Conservation (phyloP, 208 protist species). For the Leishmania lainsoni region DNA sequence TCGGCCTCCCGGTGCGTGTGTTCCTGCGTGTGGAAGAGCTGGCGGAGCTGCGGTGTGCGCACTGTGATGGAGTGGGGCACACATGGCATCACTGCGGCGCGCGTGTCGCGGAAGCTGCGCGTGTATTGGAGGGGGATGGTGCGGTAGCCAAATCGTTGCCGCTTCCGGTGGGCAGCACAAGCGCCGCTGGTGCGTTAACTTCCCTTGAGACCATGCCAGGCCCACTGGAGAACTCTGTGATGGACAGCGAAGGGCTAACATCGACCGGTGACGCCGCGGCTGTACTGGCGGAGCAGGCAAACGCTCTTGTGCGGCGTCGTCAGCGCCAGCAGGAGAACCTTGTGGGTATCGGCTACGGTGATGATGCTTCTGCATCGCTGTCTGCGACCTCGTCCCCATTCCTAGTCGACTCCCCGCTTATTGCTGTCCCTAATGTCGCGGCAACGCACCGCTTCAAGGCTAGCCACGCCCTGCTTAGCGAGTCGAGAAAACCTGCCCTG, state of each 20-base stretch:
- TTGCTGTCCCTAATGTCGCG: slow-evolving; percentile 59
- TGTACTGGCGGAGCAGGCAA: slow-evolving; percentile 15
- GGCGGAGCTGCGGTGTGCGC: slow-evolving; percentile 27
- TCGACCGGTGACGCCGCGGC: slow-evolving; percentile 27
- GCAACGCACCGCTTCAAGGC: slow-evolving; percentile 49
- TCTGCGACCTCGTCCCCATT: background rate
- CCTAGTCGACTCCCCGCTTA: slow-evolving; percentile 1
- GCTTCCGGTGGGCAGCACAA: background rate
- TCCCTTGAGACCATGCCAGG: too few relatives aligned
- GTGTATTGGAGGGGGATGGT: slow-evolving; percentile 2
- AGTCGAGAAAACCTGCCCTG: slow-evolving; percentile 55
- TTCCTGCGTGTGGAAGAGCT: slow-evolving; percentile 47
- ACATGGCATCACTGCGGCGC: slow-evolving; percentile 40
- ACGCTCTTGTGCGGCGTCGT: background rate
- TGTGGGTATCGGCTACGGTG: background rate
- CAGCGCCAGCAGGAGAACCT: slow-evolving; percentile 5
- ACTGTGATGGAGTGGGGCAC: slow-evolving; percentile 35
- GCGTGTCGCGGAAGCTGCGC: slow-evolving; percentile 12
- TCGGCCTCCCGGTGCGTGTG: slow-evolving; percentile 9
- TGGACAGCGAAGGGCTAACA: slow-evolving; percentile 20
- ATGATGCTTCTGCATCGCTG: background rate
- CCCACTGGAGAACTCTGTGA: slow-evolving; percentile 1
- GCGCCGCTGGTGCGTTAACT: background rate
- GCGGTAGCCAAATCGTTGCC: background rate
- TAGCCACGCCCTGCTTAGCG: slow-evolving; percentile 39